Base-by-base conservation (phyloP, 2,329 filamentous ascomycete species). In the Paecilomyces sp. region DNA sequence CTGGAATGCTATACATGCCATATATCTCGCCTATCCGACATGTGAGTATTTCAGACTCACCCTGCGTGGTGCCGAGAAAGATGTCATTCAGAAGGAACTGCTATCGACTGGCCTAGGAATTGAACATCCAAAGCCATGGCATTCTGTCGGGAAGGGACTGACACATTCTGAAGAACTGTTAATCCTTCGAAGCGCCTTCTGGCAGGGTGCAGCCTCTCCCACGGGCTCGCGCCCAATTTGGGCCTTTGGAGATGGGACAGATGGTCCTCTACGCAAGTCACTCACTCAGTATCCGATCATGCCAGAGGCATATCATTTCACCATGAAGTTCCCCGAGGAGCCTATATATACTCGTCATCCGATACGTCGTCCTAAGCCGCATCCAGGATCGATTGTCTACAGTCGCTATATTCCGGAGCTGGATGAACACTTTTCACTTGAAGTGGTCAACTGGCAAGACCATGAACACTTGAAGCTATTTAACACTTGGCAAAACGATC, bases 1-100 rank as follows among this genome's bases (percentile, higher is more conserved):
- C 15, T 81, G 79, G 79, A 75, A 79, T 54, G 68, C 80, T 25
- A 64, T 79, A 22, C 79, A 81, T 61, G 75, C 75, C 3, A 71
- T 81, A 59, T 75, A 78, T 51, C 73, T 78, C 13, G 69, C 74
- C 18, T 72, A 79, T 52, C 77, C 78, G 30, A 68, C 76, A 15
- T 68, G 74, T 22, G 79, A 81, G 66, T 75, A 74, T 58, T 75
- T 81, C 65, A 72, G 79, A 24, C 67, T 81, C 15, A 65, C 69
- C 3, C 70, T 81, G 18, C 63, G 65, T 8, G 78, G 79, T 31
- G 67, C 67, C 7, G 71, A 71, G 28, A 70, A 71, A 3, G 63
- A 74, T 3, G 63, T 73, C 9, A 58, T 82, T 18, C 70, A 68
- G 8, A 67, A 73, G 4, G 77, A 80, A 61, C 70, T 80, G 13